phyloP scores from a whole-genome alignment of 805 yeast species.

The Candida palmyrensis region DNA sequence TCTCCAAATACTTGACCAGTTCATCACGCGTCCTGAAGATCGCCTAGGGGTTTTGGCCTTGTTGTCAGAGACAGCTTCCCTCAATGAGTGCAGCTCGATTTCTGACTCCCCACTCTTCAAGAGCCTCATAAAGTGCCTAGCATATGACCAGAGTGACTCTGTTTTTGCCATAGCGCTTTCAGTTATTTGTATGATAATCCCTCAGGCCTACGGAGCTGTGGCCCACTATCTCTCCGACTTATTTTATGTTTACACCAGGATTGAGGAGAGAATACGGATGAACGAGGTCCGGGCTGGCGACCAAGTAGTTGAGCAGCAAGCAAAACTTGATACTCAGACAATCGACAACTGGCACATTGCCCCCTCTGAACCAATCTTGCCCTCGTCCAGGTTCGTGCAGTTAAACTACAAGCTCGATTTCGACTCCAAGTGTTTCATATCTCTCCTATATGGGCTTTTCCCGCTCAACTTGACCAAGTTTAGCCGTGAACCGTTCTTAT shows the following conservation, averaged over 20 bases:
- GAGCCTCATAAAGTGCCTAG: slow-evolving; percentile 31
- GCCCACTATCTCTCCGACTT: slow-evolving; percentile 33
- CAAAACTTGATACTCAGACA: too few relatives aligned
- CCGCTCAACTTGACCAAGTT: slow-evolving; percentile 46
- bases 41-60: slow-evolving; percentile 38
- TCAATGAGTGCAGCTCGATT: slow-evolving; percentile 17
- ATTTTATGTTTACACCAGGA: slow-evolving; percentile 40
- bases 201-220: slow-evolving; percentile 37
- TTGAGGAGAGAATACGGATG: slow-evolving; percentile 9
- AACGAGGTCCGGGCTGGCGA: neutral
- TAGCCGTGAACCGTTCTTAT: slow-evolving; percentile 36
- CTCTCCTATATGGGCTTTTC: slow-evolving; percentile 52
- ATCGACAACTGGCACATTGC: neutral
- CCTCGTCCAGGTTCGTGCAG: slow-evolving; percentile 2
- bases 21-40: slow-evolving; percentile 23
- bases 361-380: neutral
- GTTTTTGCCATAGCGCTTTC: slow-evolving; percentile 32
- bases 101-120: slow-evolving; percentile 30
- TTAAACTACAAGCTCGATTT: slow-evolving; percentile 15
- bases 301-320: neutral
- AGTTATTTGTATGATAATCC: slow-evolving; percentile 30
- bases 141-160: slow-evolving; percentile 37
- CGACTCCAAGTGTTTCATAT: slow-evolving; percentile 33
- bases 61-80: slow-evolving; percentile 27
- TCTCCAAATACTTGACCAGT: slow-evolving; percentile 30